Conservation (phyloP, 176 grass and related monocot species). For the Dendrocalamus sinicus region DNA sequence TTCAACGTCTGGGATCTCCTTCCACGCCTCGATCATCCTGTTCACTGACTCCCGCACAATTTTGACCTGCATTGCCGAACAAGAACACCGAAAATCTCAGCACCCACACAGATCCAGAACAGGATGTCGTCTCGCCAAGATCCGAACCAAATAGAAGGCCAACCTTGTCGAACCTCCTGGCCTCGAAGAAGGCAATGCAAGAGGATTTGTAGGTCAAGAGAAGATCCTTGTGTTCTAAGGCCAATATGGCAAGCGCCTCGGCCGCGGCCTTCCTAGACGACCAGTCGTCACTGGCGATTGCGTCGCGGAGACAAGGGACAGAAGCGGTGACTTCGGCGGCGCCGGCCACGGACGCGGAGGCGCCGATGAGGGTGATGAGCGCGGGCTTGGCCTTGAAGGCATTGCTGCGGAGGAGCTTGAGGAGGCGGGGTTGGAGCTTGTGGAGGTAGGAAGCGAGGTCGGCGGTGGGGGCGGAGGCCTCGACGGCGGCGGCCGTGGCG, state of each 20-base stretch:
- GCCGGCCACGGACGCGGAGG: constrained; percentile 54
- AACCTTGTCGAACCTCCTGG: constrained; percentile 93
- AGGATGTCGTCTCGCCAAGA: constrained; percentile 1
- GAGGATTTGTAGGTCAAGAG: constrained; percentile 69
- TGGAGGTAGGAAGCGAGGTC: constrained; percentile 78
- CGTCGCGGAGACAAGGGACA: constrained; percentile 75
- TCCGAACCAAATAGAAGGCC: not conserved
- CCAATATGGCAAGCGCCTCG: constrained; percentile 79
- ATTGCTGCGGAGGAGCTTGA: constrained; percentile 95
- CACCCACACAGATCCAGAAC: constrained; percentile 32
- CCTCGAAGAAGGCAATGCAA: constrained; percentile 80
- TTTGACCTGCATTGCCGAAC: constrained; percentile 83
- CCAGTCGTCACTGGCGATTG: constrained; percentile 85
- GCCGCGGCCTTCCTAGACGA: constrained; percentile 86
- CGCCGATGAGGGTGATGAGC: constrained; percentile 79
- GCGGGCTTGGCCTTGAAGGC: constrained; percentile 97
- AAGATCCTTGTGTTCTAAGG: constrained; percentile 73
- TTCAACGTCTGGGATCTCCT: constrained; percentile 73
- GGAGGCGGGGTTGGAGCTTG: constrained; percentile 72
- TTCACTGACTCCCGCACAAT: constrained; percentile 93
- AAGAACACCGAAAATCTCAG: constrained; percentile 5
- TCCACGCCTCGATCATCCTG: constrained; percentile 90
- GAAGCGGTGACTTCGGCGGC: constrained; percentile 55
- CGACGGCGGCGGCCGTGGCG: constrained; percentile 77
- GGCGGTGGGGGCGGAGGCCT: constrained; percentile 53